These are phyloP conservation scores for Erythrophleum fordii DNA, from an alignment of 306 rosid genomes.

Conservation along the genomic window DNA sequence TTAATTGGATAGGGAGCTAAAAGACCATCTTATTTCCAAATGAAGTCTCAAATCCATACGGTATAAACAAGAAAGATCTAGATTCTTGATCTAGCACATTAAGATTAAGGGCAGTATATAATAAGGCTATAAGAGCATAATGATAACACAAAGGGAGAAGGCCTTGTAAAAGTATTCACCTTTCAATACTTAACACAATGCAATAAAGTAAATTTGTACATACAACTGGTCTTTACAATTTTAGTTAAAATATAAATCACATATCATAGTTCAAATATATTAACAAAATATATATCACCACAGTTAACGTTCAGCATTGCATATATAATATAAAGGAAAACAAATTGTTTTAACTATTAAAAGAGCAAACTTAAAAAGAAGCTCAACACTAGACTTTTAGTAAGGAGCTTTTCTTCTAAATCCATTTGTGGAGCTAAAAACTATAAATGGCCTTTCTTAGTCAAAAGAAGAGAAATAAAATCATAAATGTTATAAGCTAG, in stretches of 20 bases:
- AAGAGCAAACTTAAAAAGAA: slow-evolving; percentile 16
- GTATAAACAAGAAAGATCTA: not conserved
- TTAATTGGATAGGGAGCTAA: not conserved
- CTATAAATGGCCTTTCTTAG: slow-evolving; percentile 46
- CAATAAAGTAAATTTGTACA: too few species aligned
- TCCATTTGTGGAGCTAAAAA: slow-evolving; percentile 52
- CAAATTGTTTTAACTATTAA: slow-evolving; percentile 10
- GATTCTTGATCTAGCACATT: slow-evolving; percentile 16
- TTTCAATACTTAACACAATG: slow-evolving; percentile 27
- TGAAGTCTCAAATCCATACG: not conserved
- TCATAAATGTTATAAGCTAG: not conserved
- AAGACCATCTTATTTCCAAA: not conserved
- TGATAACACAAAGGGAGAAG: not conserved
- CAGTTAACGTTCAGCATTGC: slow-evolving; percentile 8
- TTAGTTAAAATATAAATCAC: too few species aligned
- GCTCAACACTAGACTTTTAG: slow-evolving; percentile 61
- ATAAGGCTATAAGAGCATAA: slow-evolving; percentile 25
- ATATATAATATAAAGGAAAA: slow-evolving; percentile 4
- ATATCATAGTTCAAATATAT: too few species aligned
- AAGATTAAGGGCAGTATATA: slow-evolving; percentile 21
- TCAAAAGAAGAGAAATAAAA: slow-evolving; percentile 29
- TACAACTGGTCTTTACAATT: too few species aligned
- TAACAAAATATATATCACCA: slow-evolving; percentile 16
- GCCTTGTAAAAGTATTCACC: slow-evolving; percentile 21
- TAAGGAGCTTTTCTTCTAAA: slow-evolving; percentile 64